These are phyloP conservation scores for Rhynchosporium agropyri DNA, from an alignment of 2,329 filamentous ascomycete genomes.

Conservation along the genomic window DNA sequence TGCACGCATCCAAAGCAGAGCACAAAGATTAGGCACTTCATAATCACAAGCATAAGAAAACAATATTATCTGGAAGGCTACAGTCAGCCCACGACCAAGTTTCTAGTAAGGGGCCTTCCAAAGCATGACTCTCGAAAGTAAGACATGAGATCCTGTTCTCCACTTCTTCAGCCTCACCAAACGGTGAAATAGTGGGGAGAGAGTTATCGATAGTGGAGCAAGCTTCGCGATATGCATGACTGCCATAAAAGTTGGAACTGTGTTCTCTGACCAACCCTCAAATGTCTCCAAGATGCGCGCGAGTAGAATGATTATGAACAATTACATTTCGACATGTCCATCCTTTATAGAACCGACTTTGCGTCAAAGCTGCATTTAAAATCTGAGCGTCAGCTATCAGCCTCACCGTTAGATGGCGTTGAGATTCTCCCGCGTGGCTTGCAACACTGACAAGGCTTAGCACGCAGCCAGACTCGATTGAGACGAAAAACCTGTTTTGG, in stretches of 20 bases:
- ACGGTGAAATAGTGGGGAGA: not conserved
- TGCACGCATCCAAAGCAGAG: too few relatives aligned
- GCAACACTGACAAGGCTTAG: not conserved
- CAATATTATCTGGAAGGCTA: too few relatives aligned
- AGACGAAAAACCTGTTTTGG: too few relatives aligned
- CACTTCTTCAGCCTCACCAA: not conserved
- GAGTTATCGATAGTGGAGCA: not conserved
- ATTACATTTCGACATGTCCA: too few relatives aligned
- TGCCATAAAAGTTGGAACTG: not conserved
- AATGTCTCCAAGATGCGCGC: not conserved
- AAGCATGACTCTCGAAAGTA: not conserved
- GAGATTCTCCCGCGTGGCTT: constrained; percentile 5
- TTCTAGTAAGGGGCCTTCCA: too few relatives aligned
- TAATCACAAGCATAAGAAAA: too few relatives aligned
- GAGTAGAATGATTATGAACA: not conserved
- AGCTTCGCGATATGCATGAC: not conserved
- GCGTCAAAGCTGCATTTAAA: not conserved
- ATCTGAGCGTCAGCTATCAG: not conserved
- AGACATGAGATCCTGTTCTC: not conserved
- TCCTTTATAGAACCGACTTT: too few relatives aligned
- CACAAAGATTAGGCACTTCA: too few relatives aligned
- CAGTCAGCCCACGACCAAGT: too few relatives aligned
- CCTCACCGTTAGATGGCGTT: constrained; percentile 7
- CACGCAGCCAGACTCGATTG: too few relatives aligned
- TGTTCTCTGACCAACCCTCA: not conserved